Percentiles rank a stretch among this genome's conserved stretches.
Evolutionary conservation across 225 moss, liverwort and hornwort genomes (phyloP).

Genomic region (Bryoerythrophyllum caledonicum): DNA sequence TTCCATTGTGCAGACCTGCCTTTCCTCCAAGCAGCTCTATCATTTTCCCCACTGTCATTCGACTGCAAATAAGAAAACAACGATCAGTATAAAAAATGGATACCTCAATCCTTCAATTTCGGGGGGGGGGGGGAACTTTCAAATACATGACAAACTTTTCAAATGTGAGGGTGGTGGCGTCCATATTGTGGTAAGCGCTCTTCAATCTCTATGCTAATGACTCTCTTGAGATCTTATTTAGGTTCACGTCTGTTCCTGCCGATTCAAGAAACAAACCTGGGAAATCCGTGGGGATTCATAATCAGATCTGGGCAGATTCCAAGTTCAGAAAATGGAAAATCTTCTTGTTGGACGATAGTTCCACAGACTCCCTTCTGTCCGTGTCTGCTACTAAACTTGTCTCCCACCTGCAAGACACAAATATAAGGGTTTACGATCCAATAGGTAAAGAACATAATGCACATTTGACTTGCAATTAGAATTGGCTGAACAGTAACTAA

Average conservation of each 20-base stretch:
- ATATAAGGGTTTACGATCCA: neutral
- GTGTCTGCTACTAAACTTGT: conserved; percentile 98
- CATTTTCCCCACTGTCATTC: conserved; percentile 99
- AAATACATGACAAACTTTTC: neutral
- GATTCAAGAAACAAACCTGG: conserved; percentile 56
- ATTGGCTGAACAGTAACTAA: neutral
- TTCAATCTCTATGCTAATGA: neutral
- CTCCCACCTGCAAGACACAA: conserved; percentile 79
- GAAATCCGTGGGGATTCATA: conserved; percentile 99
- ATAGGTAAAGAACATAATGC: neutral
- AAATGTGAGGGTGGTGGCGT: neutral
- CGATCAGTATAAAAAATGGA: neutral
- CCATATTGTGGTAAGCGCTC: conserved; percentile 5
- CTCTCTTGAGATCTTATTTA: neutral
- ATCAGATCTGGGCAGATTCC: conserved; percentile 97
- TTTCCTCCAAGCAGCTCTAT: conserved; percentile 99
- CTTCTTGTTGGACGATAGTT: conserved; percentile 95
- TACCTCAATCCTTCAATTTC: neutral
- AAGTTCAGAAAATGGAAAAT: conserved; percentile 94
- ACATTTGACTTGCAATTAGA: neutral
- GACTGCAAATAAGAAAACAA: conserved; percentile 50
- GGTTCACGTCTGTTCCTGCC: neutral
- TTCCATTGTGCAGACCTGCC: conserved; percentile 92
- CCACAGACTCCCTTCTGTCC: conserved; percentile 97
- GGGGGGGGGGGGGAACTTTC: neutral